phyloP scores from a whole-genome alignment of 2,329 filamentous ascomycete species.

The Septoria linicola region DNA sequence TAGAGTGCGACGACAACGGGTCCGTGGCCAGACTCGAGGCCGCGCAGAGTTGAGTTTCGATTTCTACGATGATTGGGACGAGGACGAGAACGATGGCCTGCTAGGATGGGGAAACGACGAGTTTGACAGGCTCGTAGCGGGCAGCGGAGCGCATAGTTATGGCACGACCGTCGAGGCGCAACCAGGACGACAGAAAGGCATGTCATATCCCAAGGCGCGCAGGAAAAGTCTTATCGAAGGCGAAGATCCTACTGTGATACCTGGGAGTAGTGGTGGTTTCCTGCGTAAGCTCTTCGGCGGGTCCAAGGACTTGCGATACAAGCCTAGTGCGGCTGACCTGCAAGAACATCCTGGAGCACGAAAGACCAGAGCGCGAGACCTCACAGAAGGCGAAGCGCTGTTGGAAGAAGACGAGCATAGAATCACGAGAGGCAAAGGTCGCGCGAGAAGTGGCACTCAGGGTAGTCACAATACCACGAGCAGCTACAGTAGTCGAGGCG shows the following conservation, averaged over 20 bases:
- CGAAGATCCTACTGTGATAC: slow-evolving; percentile 81
- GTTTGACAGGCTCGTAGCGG: slow-evolving; percentile 77
- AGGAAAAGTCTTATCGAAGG: slow-evolving; percentile 57
- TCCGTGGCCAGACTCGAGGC: slow-evolving; percentile 60
- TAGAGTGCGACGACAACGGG: slow-evolving; percentile 62
- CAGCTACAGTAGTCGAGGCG: slow-evolving; percentile 81
- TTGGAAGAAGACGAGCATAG: slow-evolving; percentile 61
- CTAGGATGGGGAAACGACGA: slow-evolving; percentile 78
- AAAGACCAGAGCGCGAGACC: slow-evolving; percentile 36
- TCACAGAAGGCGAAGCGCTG: slow-evolving; percentile 67
- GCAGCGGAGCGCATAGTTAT: slow-evolving; percentile 54
- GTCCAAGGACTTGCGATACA: slow-evolving; percentile 70
- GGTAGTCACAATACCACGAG: slow-evolving; percentile 80
- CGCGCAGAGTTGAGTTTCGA: slow-evolving; percentile 85
- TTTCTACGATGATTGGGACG: slow-evolving; percentile 97
- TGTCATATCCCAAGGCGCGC: slow-evolving; percentile 68
- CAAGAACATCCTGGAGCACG: slow-evolving; percentile 75
- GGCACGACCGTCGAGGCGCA: slow-evolving; percentile 34
- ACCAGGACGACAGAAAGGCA: slow-evolving; percentile 71
- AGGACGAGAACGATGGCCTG: slow-evolving; percentile 62
- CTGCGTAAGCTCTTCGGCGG: slow-evolving; percentile 80
- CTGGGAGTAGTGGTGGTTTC: slow-evolving; percentile 77
- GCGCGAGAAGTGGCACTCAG: slow-evolving; percentile 73
- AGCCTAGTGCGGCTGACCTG: slow-evolving; percentile 84
- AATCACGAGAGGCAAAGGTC: slow-evolving; percentile 38